Conservation (phyloP, 768 basidiomycete genomes). For the Lentinula guzmanii region DNA sequence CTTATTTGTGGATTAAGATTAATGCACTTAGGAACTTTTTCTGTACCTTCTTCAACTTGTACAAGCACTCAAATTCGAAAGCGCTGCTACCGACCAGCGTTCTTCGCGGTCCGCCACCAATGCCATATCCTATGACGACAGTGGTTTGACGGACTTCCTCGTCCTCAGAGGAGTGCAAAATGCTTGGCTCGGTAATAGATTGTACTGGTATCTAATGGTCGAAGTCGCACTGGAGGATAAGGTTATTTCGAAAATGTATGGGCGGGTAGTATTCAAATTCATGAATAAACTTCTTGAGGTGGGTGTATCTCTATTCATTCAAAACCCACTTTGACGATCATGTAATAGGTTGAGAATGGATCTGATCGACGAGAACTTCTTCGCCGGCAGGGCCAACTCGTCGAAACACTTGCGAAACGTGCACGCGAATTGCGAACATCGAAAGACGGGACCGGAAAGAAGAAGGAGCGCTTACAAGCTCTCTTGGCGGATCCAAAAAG, state of each 20-base stretch:
- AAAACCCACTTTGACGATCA: not conserved
- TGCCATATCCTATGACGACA: slow-evolving; percentile 84
- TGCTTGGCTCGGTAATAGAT: slow-evolving; percentile 77
- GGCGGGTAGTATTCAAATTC: slow-evolving; percentile 84
- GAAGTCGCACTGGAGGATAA: slow-evolving; percentile 88
- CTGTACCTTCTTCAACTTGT: slow-evolving; percentile 94
- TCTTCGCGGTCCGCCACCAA: slow-evolving; percentile 67
- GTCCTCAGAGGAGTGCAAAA: slow-evolving; percentile 82
- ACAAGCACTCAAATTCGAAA: slow-evolving; percentile 97
- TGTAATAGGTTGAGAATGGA: slow-evolving; percentile 60
- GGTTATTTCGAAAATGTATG: slow-evolving; percentile 89
- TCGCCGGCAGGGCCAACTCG: slow-evolving; percentile 84
- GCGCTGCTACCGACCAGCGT: slow-evolving; percentile 67
- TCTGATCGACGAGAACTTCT: slow-evolving; percentile 82
- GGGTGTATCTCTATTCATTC: slow-evolving; percentile 7
- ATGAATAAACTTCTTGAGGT: slow-evolving; percentile 88
- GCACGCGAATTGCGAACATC: slow-evolving; percentile 84
- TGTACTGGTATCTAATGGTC: slow-evolving; percentile 98
- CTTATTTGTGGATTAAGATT: slow-evolving; percentile 6
- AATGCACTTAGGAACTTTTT: slow-evolving; percentile 65
- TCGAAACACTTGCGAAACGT: slow-evolving; percentile 78
- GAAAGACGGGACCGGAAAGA: slow-evolving; percentile 93
- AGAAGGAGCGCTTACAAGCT: slow-evolving; percentile 92
- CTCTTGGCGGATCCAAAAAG: slow-evolving; percentile 83
- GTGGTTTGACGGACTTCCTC: slow-evolving; percentile 89